Evolutionary conservation across 345 rosid species (phyloP).

Genomic region (Citrus sp.): DNA sequence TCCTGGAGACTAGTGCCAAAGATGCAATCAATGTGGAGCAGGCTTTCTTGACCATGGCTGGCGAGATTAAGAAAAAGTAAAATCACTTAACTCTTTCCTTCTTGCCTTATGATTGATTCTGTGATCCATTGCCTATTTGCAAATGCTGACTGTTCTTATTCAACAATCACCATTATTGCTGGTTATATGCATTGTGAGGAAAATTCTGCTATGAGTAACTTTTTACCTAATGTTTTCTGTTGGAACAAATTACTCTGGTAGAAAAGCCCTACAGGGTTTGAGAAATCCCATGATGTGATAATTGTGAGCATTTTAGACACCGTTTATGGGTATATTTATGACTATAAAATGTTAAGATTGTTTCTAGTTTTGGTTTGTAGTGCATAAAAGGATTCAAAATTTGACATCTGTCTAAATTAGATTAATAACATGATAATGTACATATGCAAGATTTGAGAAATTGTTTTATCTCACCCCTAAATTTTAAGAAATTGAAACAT

Average conservation of each 20-base stretch:
- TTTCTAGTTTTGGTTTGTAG: neutral
- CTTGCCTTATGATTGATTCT: neutral
- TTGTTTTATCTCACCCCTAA: too few relatives aligned
- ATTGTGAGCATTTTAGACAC: neutral
- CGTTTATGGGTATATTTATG: neutral
- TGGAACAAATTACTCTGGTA: neutral
- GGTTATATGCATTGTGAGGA: neutral
- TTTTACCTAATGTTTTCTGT: neutral
- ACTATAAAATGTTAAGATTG: neutral
- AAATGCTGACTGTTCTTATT: neutral
- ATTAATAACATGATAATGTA: neutral
- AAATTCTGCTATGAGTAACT: neutral
- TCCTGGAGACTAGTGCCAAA: slow-evolving; percentile 87
- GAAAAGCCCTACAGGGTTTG: neutral
- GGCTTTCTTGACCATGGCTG: slow-evolving; percentile 83
- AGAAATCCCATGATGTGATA: neutral
- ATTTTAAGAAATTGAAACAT: too few relatives aligned
- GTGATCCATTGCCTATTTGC: neutral
- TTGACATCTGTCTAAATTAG: neutral
- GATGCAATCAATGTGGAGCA: slow-evolving; percentile 77
- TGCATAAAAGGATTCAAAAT: neutral
- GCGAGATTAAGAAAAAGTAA: slow-evolving; percentile 75
- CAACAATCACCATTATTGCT: neutral
- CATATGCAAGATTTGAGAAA: too few relatives aligned
- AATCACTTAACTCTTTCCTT: neutral